Evolutionary conservation across 768 basidiomycete species (phyloP), one percentile per base, ranked within the genome.

Genomic region (Daedalea quercina): DNA sequence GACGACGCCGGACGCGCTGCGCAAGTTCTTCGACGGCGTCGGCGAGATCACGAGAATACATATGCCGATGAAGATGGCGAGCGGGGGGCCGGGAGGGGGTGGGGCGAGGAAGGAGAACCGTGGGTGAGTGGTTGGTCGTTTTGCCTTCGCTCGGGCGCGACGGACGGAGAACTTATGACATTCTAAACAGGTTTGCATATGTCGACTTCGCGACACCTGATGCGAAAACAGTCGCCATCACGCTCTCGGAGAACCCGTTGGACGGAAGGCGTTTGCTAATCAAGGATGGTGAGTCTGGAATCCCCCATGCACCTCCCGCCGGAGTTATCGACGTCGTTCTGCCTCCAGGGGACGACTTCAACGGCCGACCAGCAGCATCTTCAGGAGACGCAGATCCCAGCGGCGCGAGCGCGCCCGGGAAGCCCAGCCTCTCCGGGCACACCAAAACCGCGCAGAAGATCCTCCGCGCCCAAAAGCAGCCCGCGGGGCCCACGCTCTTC

Each of bases 181-280:
- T n/a, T 40, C 28, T 37, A 45, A 48, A 17, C 15, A 97, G 95
- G 35, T 99, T 93, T 67, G 96, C 96, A 34, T 97, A 97, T 71
- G 88, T 98, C 54, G 95, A 98, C 70, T 96, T 98, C 66, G 77
- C 82, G 2, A 85, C 85, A 1, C 70, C 78, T 0, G 90, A 93
- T 28, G 83, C 80, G 12, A 90, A 95, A 64, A 64, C 62, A 3
- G 71, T 77, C 41, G 95, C 94, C 26, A 87, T 97, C 56, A 74
- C 81, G 3, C 72, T 87, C 41, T 91, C 92, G 3, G 96, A 99
- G 67, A 75, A 81, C 31, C 80, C 80, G 50, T 73, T 97, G 13
- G 79, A 94, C 25, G 95, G 95, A 6, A 77, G 96, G 57, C 84
- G 83, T 53, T 71, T 98, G 12, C 79, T 99, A 43, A 96, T 99